Percentiles rank a stretch among this genome's conserved stretches.
phyloP scores from a whole-genome alignment of 2,329 filamentous ascomycete species.

The Neofusicoccum cordaticola region DNA sequence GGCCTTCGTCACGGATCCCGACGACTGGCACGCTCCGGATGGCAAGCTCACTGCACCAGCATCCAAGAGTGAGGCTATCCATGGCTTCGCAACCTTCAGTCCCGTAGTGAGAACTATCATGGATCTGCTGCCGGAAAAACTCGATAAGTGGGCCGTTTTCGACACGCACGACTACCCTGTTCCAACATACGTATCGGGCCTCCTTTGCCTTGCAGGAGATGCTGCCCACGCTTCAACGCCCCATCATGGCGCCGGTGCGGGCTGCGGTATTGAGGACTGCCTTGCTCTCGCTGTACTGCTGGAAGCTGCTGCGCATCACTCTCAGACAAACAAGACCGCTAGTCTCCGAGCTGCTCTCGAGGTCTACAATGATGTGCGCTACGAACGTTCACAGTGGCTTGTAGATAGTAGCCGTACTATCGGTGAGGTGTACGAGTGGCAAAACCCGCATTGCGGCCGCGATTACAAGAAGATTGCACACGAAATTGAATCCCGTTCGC shows the following conservation, averaged over 20 bases:
- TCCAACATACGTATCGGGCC: constrained; percentile 19
- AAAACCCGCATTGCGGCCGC: too few relatives aligned
- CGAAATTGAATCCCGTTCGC: constrained; percentile 17
- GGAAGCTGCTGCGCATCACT: not conserved
- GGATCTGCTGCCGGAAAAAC: not conserved
- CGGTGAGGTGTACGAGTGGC: constrained; percentile 19
- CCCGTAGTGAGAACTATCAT: constrained; percentile 6
- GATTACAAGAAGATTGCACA: not conserved
- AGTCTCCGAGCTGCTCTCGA: constrained; percentile 16
- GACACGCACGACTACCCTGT: constrained; percentile 20
- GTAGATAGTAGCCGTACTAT: constrained; percentile 18
- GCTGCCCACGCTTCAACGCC: constrained; percentile 23
- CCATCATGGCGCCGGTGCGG: constrained; percentile 24
- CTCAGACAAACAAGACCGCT: not conserved
- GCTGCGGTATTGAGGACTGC: constrained; percentile 22
- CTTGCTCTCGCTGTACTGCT: not conserved
- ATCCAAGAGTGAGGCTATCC: constrained; percentile 15
- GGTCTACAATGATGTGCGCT: constrained; percentile 19
- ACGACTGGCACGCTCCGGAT: constrained; percentile 18
- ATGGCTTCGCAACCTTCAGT: constrained; percentile 12
- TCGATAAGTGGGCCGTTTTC: constrained; percentile 21
- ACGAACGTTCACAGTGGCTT: constrained; percentile 16
- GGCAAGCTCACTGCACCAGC: constrained; percentile 16
- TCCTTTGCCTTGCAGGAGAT: constrained; percentile 23
- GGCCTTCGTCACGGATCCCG: constrained; percentile 20